These are phyloP conservation scores for Castanospermum australe DNA, from an alignment of 306 rosid species.

Conservation along the genomic window DNA sequence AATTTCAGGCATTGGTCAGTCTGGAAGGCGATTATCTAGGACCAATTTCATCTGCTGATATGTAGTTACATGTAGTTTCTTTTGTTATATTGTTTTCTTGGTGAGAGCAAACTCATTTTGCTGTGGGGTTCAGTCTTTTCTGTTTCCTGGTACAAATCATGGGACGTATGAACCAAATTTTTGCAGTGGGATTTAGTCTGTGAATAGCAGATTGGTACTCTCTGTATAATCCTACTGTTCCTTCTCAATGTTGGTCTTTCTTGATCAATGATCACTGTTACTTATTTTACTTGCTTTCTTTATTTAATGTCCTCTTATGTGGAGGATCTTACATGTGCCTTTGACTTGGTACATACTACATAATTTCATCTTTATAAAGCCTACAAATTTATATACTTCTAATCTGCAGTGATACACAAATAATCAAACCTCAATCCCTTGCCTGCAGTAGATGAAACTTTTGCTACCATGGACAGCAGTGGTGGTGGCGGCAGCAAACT, in stretches of 20 bases:
- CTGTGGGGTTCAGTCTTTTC: neutral
- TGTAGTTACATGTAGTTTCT: slow-evolving; percentile 8
- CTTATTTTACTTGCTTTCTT: neutral
- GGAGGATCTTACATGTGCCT: too few species aligned
- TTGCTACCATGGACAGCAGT: neutral
- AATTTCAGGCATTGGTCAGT: slow-evolving; percentile 87
- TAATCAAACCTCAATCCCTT: neutral
- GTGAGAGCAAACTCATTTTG: neutral
- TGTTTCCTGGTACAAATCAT: neutral
- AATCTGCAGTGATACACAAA: neutral
- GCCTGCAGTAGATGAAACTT: neutral
- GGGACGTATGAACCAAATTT: slow-evolving; percentile 8
- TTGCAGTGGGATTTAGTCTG: neutral
- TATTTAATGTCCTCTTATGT: neutral
- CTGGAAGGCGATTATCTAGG: slow-evolving; percentile 86
- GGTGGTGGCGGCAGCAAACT: neutral
- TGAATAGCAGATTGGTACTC: slow-evolving; percentile 17
- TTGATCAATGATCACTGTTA: neutral
- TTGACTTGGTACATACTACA: neutral
- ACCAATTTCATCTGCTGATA: slow-evolving; percentile 46
- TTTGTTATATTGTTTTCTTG: neutral
- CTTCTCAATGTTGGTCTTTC: neutral
- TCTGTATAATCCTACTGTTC: slow-evolving; percentile 1
- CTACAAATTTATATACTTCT: neutral
- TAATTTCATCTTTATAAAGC: neutral